Conservation (phyloP, 352 stramenopile species). For the Thraustotheca clavata region DNA sequence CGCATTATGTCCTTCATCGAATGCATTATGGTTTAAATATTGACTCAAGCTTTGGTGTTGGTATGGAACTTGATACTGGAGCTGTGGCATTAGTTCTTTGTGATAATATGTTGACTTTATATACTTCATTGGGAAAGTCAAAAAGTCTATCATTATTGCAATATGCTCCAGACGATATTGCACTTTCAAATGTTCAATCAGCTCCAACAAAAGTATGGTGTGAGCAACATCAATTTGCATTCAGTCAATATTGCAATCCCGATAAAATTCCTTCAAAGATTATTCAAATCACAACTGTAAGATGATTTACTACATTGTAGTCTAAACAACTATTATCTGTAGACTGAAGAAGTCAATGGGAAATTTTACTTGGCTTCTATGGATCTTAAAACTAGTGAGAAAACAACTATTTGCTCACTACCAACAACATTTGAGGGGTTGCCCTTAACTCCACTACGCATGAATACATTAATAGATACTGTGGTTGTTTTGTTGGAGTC, state of each 20-base stretch:
- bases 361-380: not conserved
- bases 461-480: not conserved
- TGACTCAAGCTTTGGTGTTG: not conserved
- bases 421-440: not conserved
- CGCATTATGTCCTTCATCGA: not conserved
- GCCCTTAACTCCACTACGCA: not conserved
- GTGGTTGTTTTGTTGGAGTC: not conserved
- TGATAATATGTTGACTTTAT: not conserved
- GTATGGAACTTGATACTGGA: not conserved
- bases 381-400: slow-evolving; percentile 12
- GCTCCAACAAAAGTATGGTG: slow-evolving; percentile 20
- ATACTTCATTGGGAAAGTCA: not conserved
- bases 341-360: not conserved
- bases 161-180: not conserved
- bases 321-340: not conserved
- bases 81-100: not conserved
- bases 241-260: slow-evolving; percentile 66
- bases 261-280: slow-evolving; percentile 35
- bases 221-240: slow-evolving; percentile 30
- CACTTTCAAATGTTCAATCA: not conserved
- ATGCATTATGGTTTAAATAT: not conserved
- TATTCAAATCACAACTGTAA: slow-evolving; percentile 31
- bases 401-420: not conserved
- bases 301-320: not conserved
- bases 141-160: not conserved